Evolutionary conservation across 345 rosid genomes (phyloP).

Genomic region (Carallia pectinifolia): DNA sequence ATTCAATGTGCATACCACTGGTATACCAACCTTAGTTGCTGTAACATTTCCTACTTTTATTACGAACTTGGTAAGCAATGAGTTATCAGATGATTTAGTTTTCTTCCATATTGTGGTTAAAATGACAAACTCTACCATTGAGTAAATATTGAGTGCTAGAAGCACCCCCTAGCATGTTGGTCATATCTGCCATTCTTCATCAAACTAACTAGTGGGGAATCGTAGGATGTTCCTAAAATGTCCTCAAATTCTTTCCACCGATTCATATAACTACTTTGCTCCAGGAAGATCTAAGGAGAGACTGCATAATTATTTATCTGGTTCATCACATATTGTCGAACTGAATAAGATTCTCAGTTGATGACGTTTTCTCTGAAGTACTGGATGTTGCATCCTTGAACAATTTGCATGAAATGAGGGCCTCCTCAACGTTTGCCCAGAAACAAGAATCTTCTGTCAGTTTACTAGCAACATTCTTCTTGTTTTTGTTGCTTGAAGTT

Average conservation of each 20-base stretch:
- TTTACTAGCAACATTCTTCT: slow-evolving; percentile 23
- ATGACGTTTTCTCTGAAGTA: slow-evolving; percentile 3
- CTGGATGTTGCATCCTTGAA: slow-evolving; percentile 16
- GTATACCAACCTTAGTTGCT: too few relatives aligned
- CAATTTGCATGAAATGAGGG: slow-evolving; percentile 26
- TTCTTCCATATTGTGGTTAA: too few relatives aligned
- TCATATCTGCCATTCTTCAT: not conserved
- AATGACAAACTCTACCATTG: too few relatives aligned
- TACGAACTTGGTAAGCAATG: too few relatives aligned
- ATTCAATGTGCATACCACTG: too few relatives aligned
- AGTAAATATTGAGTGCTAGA: not conserved
- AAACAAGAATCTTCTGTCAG: slow-evolving; percentile 71
- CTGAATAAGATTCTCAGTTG: slow-evolving; percentile 1
- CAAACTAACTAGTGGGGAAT: not conserved
- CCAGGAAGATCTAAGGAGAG: slow-evolving; percentile 66
- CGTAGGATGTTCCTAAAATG: not conserved
- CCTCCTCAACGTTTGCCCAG: slow-evolving; percentile 82
- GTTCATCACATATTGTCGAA: slow-evolving; percentile 43
- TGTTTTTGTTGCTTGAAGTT: not conserved
- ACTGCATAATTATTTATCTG: slow-evolving; percentile 38
- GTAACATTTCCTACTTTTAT: too few relatives aligned
- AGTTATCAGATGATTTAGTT: too few relatives aligned
- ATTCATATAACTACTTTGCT: slow-evolving; percentile 20
- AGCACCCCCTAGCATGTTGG: not conserved
- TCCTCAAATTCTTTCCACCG: not conserved